Base-by-base conservation (phyloP, 768 basidiomycete species). In the Austroboletus festivus region DNA sequence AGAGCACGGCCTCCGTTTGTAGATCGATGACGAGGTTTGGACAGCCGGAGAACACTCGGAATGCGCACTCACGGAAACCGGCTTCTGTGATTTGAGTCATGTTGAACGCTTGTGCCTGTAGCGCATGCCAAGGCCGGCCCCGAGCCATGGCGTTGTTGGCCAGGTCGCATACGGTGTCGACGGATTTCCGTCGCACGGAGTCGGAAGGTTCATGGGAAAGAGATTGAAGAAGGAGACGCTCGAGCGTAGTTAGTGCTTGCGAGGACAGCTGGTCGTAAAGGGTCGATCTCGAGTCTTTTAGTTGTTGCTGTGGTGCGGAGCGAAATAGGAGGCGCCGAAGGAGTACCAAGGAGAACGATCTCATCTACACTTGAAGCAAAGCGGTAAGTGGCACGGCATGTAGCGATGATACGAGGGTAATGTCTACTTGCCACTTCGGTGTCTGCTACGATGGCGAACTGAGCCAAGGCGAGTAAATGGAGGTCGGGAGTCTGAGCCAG, bases 281-380 rank as follows among this genome's bases (percentile, higher is more conserved):
- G 2, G 83, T 78, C n/a, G 78, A 64, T n/a, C 76, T 70, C 15
- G 71, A 67, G 8, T 59, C 61, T 55, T 67, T 73, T 39, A 55
- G 57, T 16, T 59, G 70, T 40, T 55, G 67, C 28, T 63, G 55
- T 0, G 64, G 78, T 2, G 79, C 68, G 0, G 83, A 58, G 7
- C 88, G 80, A 65, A 92, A 91, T 24, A 89, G 78, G 4, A 92
- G 75, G 5, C 89, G 80, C 9, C 89, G 81, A 23, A 90, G 77
- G 24, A 91, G 79, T 10, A 92, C 88, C 23, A 90, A 73, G 2
- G 89, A 88, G 67, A 91, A 90, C 0, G 86, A 86, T 23, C 88
- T 82, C 89, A 91, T 91, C 87, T 89, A 51, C 24, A 50, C 50
- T 57, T 39, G 46, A 51, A 46, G 46, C 21, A 34, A 20, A 26